Conservation (phyloP, 371 early-diverging fungal species). For the Fennellomyces sp. region DNA sequence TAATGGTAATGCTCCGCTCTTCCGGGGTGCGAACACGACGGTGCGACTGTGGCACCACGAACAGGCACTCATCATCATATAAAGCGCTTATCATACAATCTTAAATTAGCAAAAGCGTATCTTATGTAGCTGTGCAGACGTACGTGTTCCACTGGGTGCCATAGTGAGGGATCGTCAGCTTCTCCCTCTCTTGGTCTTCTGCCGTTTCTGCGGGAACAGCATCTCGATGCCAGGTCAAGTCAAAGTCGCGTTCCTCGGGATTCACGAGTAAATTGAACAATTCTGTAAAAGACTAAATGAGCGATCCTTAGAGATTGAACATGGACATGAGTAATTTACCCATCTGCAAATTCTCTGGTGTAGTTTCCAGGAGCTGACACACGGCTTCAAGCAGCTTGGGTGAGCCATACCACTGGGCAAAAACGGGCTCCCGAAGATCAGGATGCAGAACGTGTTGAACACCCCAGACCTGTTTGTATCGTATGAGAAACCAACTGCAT, state of each 20-base stretch:
- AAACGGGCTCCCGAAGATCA: slow-evolving; percentile 49
- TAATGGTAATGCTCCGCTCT: slow-evolving; percentile 50
- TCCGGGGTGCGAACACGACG: slow-evolving; percentile 45
- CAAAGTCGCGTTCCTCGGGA: slow-evolving; percentile 52
- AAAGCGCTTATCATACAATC: no score
- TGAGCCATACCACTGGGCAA: slow-evolving; percentile 56
- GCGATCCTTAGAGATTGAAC: neutral
- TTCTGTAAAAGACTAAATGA: slow-evolving; percentile 28
- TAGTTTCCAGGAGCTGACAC: slow-evolving; percentile 40
- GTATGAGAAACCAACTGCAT: neutral
- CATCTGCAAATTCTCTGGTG: slow-evolving; percentile 45
- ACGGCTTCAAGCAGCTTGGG: slow-evolving; percentile 39
- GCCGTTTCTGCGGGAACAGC: slow-evolving; percentile 47
- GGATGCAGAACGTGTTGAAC: slow-evolving; percentile 57
- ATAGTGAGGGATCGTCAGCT: slow-evolving; percentile 52
- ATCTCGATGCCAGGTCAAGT: slow-evolving; percentile 61
- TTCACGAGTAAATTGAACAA: slow-evolving; percentile 59
- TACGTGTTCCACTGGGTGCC: slow-evolving; percentile 65
- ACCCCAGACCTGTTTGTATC: slow-evolving; percentile 55
- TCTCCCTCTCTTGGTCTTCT: slow-evolving; percentile 43
- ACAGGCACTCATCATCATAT: slow-evolving; percentile 56
- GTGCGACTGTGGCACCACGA: slow-evolving; percentile 54
- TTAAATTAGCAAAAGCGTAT: no score
- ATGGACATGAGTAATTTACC: slow-evolving; percentile 24
- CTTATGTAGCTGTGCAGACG: no score